Base-by-base conservation (phyloP, 2,329 filamentous ascomycete genomes). In the Hymenoscyphus occultus region DNA sequence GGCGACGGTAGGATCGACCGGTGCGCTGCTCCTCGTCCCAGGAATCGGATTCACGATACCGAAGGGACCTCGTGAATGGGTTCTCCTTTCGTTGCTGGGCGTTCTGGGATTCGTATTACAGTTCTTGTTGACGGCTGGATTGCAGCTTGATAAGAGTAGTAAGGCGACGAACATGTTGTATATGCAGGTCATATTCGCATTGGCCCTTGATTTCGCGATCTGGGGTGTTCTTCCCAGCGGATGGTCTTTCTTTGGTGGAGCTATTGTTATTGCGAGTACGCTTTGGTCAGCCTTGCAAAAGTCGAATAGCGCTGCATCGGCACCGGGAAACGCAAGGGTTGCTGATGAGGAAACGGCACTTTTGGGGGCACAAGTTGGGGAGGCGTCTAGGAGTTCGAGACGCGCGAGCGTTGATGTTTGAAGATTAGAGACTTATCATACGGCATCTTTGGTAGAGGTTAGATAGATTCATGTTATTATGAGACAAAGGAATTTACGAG, bases 21-120 rank as follows among this genome's bases (percentile, higher is more conserved):
- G 7, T 80, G 83, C 19, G 76, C n/a, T 75, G 81, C 59, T 74
- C 16, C 71, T 79, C 66, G 74, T 83, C 59, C 83, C 82, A 4
- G 78, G 74, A 1, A 75, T 85, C 61, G 76, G 75, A 9, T 84
- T 75, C 82, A 74, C 75, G 71, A 31, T 75, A 45, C 83, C 84
- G 0, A 71, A 77, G 0, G 78, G 80, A 2, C 19, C 70, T 2
- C 77, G 66, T 3, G 70, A 75, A 39, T 94, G 91, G 89, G 75
- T 80, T 0, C 81, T 93, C n/a, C 78, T 97, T 13, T 60, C 87
- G 0, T 82, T 87, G 19, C 79, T 96, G 1, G 91, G 91, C 0
- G 73, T 86, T 0, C 87, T 89, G 67, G 93, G 93, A 0, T 95
- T 97, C 73, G 76, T 89, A 14, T 89, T 95, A 83, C 93, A 97